Percentiles rank a stretch among this genome's conserved stretches.
Evolutionary conservation across 2,329 filamentous ascomycete species (phyloP).

Genomic region (Balansia obtecta): DNA sequence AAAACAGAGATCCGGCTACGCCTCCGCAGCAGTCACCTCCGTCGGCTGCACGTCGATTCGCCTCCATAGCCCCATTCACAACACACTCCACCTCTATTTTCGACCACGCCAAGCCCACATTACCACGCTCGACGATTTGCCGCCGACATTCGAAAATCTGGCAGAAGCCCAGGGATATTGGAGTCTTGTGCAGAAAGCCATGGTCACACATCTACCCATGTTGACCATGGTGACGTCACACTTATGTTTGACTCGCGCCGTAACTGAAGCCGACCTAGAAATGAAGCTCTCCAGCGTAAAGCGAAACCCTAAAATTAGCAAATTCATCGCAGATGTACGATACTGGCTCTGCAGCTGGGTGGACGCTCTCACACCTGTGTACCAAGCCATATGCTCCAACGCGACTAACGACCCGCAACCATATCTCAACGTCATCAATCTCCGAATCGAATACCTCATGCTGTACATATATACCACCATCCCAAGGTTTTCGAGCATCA

Average conservation of each 20-base stretch:
- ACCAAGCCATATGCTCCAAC: slow-evolving; percentile 15
- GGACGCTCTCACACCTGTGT: slow-evolving; percentile 24
- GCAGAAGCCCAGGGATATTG: slow-evolving; percentile 26
- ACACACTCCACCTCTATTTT: slow-evolving; percentile 26
- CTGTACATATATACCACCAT: slow-evolving; percentile 26
- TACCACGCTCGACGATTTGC: slow-evolving; percentile 20
- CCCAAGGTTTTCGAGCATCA: slow-evolving; percentile 24
- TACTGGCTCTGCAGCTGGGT: slow-evolving; percentile 28
- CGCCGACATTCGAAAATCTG: slow-evolving; percentile 17
- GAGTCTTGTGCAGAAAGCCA: slow-evolving; percentile 23
- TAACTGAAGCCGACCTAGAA: slow-evolving; percentile 16
- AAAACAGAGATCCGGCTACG: slow-evolving; percentile 15
- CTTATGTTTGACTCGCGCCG: slow-evolving; percentile 17
- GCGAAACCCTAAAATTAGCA: slow-evolving; percentile 16
- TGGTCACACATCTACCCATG: slow-evolving; percentile 24
- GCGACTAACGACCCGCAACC: slow-evolving; percentile 11
- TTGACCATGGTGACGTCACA: slow-evolving; percentile 19
- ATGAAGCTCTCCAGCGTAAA: slow-evolving; percentile 19
- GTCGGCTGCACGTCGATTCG: slow-evolving; percentile 12
- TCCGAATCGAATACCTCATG: slow-evolving; percentile 31
- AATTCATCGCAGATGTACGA: slow-evolving; percentile 23
- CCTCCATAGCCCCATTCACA: slow-evolving; percentile 23
- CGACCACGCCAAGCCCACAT: slow-evolving; percentile 19
- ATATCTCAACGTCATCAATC: slow-evolving; percentile 25
- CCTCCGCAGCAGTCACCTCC: slow-evolving; percentile 10